phyloP scores from a whole-genome alignment of 148 eudicot species.

The Salicornia ramosissima region DNA sequence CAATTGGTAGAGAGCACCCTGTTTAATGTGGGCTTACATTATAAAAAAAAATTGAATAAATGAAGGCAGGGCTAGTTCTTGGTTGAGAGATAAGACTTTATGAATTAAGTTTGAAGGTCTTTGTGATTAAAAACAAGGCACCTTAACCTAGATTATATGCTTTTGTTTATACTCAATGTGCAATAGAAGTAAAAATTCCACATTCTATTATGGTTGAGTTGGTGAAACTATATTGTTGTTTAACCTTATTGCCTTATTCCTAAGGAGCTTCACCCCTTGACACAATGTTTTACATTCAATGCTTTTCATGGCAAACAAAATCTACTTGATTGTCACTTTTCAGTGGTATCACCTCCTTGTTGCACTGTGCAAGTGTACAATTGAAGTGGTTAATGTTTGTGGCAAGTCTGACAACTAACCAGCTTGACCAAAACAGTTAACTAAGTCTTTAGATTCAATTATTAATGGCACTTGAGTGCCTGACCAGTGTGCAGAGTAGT shows the following conservation, averaged over 20 bases:
- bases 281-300: neutral
- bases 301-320: neutral
- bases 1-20: neutral
- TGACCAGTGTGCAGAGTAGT: neutral
- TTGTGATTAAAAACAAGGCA: neutral
- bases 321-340: neutral
- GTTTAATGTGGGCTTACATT: neutral
- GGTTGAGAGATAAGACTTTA: neutral
- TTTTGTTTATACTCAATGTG: neutral
- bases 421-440: neutral
- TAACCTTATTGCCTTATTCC: neutral
- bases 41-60: neutral
- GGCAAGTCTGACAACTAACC: too few relatives aligned
- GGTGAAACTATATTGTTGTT: neutral
- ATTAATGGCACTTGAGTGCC: neutral
- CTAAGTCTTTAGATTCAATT: neutral
- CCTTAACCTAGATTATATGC: neutral
- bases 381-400: neutral
- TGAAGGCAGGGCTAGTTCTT: neutral
- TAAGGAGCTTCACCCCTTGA: neutral
- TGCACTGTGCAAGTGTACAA: neutral
- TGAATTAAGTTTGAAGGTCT: neutral
- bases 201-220: neutral
- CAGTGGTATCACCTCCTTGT: neutral
- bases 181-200: neutral